phyloP scores from a whole-genome alignment of 495 filamentous ascomycete species.

The Penicillium ochrochloron region DNA sequence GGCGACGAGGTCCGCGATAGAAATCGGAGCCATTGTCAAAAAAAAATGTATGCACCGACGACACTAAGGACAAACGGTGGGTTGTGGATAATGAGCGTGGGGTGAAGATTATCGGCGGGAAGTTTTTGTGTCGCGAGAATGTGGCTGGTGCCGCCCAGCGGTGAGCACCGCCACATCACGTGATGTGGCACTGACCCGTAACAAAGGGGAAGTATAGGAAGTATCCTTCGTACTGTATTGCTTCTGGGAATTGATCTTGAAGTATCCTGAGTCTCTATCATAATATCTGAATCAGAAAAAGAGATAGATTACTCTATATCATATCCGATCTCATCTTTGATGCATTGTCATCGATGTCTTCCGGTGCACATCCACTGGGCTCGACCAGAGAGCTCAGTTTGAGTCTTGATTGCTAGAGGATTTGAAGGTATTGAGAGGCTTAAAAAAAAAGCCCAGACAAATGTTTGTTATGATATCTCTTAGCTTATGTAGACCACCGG shows the following conservation, averaged over 20 bases:
- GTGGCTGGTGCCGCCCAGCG: conserved; percentile 35
- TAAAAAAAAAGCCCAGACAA: background rate
- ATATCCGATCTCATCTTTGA: background rate
- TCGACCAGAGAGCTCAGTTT: background rate
- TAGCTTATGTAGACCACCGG: background rate
- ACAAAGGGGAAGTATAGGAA: background rate
- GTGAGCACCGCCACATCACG: conserved; percentile 38
- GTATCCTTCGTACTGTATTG: background rate
- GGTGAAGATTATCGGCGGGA: conserved; percentile 39
- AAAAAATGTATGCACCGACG: conserved; percentile 25
- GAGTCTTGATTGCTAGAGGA: background rate
- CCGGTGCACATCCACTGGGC: background rate
- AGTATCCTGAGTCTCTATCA: background rate
- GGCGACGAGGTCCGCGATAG: conserved; percentile 63
- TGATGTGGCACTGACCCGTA: background rate
- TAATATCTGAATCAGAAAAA: background rate
- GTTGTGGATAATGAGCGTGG: conserved; percentile 28
- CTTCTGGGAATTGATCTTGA: background rate
- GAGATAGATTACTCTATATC: background rate
- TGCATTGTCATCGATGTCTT: background rate
- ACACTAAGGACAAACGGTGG: conserved; percentile 22
- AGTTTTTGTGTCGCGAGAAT: conserved; percentile 54
- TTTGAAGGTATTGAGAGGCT: background rate
- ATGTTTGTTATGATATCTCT: background rate
- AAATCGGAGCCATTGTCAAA: conserved; percentile 56